Conservation (phyloP, 345 rosid genomes). For the Rubroshorea leprosula region DNA sequence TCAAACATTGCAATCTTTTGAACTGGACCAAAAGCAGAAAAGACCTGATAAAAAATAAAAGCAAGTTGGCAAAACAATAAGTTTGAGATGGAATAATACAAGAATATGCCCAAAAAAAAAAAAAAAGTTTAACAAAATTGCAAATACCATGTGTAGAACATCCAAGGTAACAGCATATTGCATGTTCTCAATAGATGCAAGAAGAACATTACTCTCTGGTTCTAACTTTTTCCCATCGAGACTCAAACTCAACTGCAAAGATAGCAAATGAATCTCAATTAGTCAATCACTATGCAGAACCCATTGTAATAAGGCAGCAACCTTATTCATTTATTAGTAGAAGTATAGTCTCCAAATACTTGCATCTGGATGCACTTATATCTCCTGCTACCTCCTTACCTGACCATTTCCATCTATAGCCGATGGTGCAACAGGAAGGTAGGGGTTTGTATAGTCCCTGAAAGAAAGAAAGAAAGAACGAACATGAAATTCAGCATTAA, state of each 20-base stretch:
- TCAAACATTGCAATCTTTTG: slow-evolving; percentile 99
- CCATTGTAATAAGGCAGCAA: not conserved
- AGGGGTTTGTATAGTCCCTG: slow-evolving; percentile 97
- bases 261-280: not conserved
- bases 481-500: not conserved
- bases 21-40: slow-evolving; percentile 85
- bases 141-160: slow-evolving; percentile 78
- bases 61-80: not conserved
- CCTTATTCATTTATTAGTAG: not conserved
- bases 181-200: slow-evolving; percentile 99
- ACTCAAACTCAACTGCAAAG: slow-evolving; percentile 60
- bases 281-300: not conserved
- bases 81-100: not conserved
- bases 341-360: not conserved
- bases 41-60: slow-evolving; percentile 45
- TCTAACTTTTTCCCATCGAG: slow-evolving; percentile 92
- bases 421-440: slow-evolving; percentile 96
- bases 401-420: slow-evolving; percentile 87
- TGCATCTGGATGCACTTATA: too few relatives aligned
- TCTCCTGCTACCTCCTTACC: slow-evolving; percentile 29
- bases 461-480: slow-evolving; percentile 5
- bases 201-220: slow-evolving; percentile 97
- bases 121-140: not conserved
- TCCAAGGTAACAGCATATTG: slow-evolving; percentile 98
- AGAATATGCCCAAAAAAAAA: not conserved